Evolutionary conservation across 331 rosid genomes (phyloP).

Genomic region (Malus hybrid): DNA sequence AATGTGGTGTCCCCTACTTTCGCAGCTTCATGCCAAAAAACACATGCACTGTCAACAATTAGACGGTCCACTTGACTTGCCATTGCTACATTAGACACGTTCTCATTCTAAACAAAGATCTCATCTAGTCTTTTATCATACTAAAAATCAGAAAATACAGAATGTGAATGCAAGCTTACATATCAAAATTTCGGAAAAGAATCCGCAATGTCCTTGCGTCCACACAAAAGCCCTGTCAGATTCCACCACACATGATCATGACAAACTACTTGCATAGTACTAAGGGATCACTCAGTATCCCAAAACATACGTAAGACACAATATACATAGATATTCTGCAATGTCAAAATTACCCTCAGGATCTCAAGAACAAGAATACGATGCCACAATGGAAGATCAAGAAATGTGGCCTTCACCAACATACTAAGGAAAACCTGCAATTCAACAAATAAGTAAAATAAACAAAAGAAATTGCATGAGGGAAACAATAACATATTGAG

Average conservation of each 20-base stretch:
- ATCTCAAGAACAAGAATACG: constrained; percentile 98
- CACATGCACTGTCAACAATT: background rate
- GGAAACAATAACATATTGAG: background rate
- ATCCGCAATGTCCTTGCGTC: constrained; percentile 84
- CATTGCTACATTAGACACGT: too few species aligned
- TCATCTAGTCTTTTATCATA: background rate
- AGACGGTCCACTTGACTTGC: background rate
- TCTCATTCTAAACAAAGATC: background rate
- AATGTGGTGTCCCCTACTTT: background rate
- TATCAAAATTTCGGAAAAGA: constrained; percentile 89
- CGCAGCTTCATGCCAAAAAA: background rate
- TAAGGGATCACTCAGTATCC: constrained; percentile 12
- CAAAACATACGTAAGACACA: constrained; percentile 11
- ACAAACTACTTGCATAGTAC: background rate
- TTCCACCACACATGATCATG: constrained; percentile 21
- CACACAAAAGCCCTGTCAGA: constrained; percentile 83
- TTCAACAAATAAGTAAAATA: background rate
- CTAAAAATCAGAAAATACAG: background rate
- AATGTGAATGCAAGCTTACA: constrained; percentile 44
- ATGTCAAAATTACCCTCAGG: constrained; percentile 65
- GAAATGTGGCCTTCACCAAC: constrained; percentile 89
- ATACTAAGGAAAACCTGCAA: constrained; percentile 96
- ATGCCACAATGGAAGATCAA: constrained; percentile 96
- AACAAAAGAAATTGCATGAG: background rate
- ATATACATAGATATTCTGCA: background rate